Base-by-base conservation (phyloP, 169 alveolate genomes). In the Cryptosporidium parvum region DNA sequence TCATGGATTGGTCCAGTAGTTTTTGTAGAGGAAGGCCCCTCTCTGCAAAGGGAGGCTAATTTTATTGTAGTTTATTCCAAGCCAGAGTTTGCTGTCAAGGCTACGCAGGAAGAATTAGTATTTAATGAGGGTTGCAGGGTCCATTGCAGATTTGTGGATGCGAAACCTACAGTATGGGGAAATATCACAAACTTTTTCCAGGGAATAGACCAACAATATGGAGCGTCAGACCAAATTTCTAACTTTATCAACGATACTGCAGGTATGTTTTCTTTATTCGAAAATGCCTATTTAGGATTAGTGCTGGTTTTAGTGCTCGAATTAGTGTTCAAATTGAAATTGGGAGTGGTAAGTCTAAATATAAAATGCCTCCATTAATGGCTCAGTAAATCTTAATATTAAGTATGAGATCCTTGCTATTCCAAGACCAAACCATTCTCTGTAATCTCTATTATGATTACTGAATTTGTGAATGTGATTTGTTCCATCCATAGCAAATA, bases 1-100 rank as follows among this genome's bases (percentile, higher is more conserved):
- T 53, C 93, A 23, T 92, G 94, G 94, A 62, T 70, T 39, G 94
- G 94, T 2, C 93, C 94, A 16, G 92, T 92, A n/a, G 69, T 92
- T 42, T 85, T 65, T n/a, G 92, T 92, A 18, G 94, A 87, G 69
- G 75, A 91, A 0, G 93, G 71, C 0, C 92, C 89, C 2, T 91
- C 93, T 5, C 44, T 92, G 31, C 71, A 73, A n/a, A 84, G 86
- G 5, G 94, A 92, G 68, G 67, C 91, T 8, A 92, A 92, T 42
- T 92, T 92, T 37, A 31, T 92, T 16, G 93, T 92, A 16, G 94
- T 92, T 3, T 92, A 72, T 71, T 75, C 93, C 0, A 52, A 71
- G 33, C 93, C 94, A 9, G 93, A 89, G 29, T 69, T 53, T n/a
- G 94, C 92, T 3, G 70, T 80, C n/a, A 80, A 80, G 52, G 75